Conservation (phyloP, 2,329 filamentous ascomycete genomes). For the Penicillium brasilianum region DNA sequence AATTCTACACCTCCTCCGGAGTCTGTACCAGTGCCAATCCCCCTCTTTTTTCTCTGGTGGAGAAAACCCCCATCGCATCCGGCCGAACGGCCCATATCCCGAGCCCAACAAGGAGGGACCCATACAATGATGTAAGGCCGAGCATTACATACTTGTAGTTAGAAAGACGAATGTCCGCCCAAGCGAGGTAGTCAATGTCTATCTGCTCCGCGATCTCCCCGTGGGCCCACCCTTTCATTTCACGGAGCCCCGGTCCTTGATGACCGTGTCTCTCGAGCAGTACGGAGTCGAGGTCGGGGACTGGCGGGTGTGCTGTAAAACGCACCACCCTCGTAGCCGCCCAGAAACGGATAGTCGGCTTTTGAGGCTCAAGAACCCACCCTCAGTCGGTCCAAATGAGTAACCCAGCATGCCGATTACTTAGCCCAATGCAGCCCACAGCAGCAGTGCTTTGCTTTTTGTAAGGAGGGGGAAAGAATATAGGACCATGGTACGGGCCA, state of each 20-base stretch:
- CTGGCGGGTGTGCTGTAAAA: neutral
- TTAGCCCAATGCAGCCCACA: neutral
- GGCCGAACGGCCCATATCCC: neutral
- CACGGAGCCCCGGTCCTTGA: neutral
- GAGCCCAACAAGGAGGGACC: neutral
- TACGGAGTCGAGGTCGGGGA: no score
- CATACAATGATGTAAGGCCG: constrained; percentile 2
- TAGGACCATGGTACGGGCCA: no score
- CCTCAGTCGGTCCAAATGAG: constrained; percentile 8
- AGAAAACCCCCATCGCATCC: neutral
- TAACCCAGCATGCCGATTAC: constrained; percentile 11
- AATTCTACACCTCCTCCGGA: neutral
- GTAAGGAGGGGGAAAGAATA: neutral
- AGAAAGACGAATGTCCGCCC: neutral
- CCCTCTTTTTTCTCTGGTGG: constrained; percentile 1
- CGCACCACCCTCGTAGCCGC: neutral
- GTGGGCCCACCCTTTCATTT: constrained; percentile 2
- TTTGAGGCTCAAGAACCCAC: constrained; percentile 25
- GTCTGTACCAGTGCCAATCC: neutral
- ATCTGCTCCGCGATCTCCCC: constrained; percentile 6
- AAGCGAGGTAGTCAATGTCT: constrained; percentile 1
- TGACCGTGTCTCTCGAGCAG: neutral
- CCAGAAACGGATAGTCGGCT: constrained; percentile 19
- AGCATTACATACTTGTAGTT: no score
- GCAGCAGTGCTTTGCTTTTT: neutral